A percentile compares a stretch with the other conserved stretches of the same genome.
Evolutionary conservation across 768 basidiomycete species (phyloP).

Genomic region (Gloeopeniophorella convolvens): DNA sequence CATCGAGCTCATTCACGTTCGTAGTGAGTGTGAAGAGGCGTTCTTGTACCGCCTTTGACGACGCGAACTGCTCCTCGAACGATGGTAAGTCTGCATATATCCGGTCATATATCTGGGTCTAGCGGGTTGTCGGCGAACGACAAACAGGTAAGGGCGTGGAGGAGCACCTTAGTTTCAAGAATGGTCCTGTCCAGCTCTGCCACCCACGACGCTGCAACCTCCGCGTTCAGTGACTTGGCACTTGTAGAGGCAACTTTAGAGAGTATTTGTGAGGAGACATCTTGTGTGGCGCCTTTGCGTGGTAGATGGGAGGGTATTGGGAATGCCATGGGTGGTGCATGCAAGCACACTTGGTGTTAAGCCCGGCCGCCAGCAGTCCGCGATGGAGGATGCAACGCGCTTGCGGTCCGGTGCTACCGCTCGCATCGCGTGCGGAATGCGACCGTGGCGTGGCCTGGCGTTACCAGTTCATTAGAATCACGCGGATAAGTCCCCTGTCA

Average conservation of each 20-base stretch:
- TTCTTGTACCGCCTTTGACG: slow-evolving; percentile 58
- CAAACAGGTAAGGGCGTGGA: background rate
- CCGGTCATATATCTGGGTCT: slow-evolving; percentile 68
- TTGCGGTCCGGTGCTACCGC: slow-evolving; percentile 1
- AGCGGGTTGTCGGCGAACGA: slow-evolving; percentile 7
- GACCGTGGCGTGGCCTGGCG: too few species aligned
- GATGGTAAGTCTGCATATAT: slow-evolving; percentile 56
- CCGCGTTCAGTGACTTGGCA: slow-evolving; percentile 49
- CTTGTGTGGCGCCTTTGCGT: slow-evolving; percentile 49
- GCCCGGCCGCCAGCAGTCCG: background rate
- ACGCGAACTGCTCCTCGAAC: slow-evolving; percentile 57
- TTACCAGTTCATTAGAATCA: too few species aligned
- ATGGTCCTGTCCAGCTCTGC: slow-evolving; percentile 69
- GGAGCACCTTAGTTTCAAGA: slow-evolving; percentile 56
- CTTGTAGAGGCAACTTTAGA: slow-evolving; percentile 61
- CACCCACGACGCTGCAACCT: slow-evolving; percentile 63
- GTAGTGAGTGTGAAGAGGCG: slow-evolving; percentile 44
- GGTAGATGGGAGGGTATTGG: slow-evolving; percentile 67
- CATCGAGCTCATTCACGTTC: slow-evolving; percentile 47
- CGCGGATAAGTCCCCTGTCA: too few species aligned
- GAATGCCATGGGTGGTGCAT: slow-evolving; percentile 53
- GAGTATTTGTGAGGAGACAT: slow-evolving; percentile 67
- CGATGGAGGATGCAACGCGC: background rate
- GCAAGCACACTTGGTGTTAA: too few species aligned
- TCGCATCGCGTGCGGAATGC: too few species aligned